These are phyloP conservation scores for Euclidium syriacum DNA, from an alignment of 345 rosid species.

Conservation along the genomic window DNA sequence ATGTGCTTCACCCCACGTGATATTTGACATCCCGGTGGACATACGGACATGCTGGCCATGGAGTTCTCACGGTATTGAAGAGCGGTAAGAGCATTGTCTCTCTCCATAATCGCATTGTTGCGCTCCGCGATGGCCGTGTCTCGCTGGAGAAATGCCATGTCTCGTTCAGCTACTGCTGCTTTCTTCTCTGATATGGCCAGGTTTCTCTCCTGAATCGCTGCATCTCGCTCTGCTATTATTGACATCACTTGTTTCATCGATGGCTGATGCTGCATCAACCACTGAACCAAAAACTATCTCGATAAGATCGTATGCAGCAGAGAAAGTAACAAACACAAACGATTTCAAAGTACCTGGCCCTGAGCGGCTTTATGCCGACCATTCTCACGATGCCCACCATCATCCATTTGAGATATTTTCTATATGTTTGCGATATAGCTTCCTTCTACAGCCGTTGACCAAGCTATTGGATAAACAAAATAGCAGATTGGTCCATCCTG, in stretches of 20 bases:
- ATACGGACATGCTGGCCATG: constrained; percentile 49
- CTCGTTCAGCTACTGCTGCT: constrained; percentile 87
- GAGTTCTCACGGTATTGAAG: constrained; percentile 87
- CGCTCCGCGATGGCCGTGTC: constrained; percentile 93
- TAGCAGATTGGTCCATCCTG: constrained; percentile 22
- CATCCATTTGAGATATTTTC: constrained; percentile 59
- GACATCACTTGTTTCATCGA: constrained; percentile 99
- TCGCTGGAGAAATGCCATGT: constrained; percentile 88
- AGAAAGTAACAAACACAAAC: background rate
- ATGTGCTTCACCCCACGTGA: constrained; percentile 83
- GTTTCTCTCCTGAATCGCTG: constrained; percentile 86
- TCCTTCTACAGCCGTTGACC: background rate
- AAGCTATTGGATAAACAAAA: constrained; percentile 5
- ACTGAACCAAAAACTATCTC: constrained; percentile 40
- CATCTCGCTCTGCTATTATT: constrained; percentile 95
- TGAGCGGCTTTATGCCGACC: constrained; percentile 85
- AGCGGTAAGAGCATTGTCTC: constrained; percentile 78
- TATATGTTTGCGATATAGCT: background rate
- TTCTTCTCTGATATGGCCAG: constrained; percentile 87
- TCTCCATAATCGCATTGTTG: constrained; percentile 77
- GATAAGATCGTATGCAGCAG: background rate
- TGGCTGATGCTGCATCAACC: constrained; percentile 94
- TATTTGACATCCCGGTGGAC: constrained; percentile 74
- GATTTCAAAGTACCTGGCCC: constrained; percentile 65
- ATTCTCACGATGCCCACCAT: constrained; percentile 87